phyloP scores from a whole-genome alignment of 169 alveolate species.

The Babesia ovata region DNA sequence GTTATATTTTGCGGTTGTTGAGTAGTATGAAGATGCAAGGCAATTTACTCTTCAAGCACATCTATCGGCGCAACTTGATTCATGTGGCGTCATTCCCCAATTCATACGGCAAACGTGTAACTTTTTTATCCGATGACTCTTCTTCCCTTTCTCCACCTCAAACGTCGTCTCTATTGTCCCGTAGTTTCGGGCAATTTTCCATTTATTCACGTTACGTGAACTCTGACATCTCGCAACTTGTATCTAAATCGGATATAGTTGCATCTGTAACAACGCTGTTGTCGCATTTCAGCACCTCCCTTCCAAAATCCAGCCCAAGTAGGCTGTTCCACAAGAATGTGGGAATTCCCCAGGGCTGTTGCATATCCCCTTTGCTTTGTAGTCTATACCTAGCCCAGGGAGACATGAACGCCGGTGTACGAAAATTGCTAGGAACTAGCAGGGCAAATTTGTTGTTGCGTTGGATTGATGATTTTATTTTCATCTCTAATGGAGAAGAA shows the following conservation, averaged over 20 bases:
- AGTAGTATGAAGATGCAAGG: slow-evolving; percentile 9
- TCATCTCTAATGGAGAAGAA: slow-evolving; percentile 47
- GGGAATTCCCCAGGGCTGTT: slow-evolving; percentile 73
- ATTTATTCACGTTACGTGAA: slow-evolving; percentile 14
- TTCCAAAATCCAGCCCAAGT: slow-evolving; percentile 39
- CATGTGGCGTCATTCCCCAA: slow-evolving; percentile 44
- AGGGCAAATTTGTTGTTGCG: slow-evolving; percentile 49
- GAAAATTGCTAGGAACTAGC: not conserved
- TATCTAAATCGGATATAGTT: slow-evolving; percentile 34
- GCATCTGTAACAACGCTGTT: slow-evolving; percentile 35
- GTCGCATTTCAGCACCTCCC: slow-evolving; percentile 2
- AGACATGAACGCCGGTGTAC: slow-evolving; percentile 29
- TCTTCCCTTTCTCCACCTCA: not conserved
- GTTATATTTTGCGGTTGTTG: slow-evolving; percentile 24
- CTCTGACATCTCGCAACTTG: not conserved
- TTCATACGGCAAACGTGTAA: slow-evolving; percentile 29
- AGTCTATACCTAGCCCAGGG: slow-evolving; percentile 51
- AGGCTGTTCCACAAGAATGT: not conserved
- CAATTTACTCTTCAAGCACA: slow-evolving; percentile 12
- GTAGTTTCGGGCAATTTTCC: slow-evolving; percentile 30
- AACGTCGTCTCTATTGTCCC: not conserved
- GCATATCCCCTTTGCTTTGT: slow-evolving; percentile 61
- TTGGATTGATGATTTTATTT: slow-evolving; percentile 68
- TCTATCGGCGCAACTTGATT: slow-evolving; percentile 42
- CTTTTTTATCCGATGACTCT: slow-evolving; percentile 8